Conservation (phyloP, 495 filamentous ascomycete genomes). For the Pyronema domesticum region DNA sequence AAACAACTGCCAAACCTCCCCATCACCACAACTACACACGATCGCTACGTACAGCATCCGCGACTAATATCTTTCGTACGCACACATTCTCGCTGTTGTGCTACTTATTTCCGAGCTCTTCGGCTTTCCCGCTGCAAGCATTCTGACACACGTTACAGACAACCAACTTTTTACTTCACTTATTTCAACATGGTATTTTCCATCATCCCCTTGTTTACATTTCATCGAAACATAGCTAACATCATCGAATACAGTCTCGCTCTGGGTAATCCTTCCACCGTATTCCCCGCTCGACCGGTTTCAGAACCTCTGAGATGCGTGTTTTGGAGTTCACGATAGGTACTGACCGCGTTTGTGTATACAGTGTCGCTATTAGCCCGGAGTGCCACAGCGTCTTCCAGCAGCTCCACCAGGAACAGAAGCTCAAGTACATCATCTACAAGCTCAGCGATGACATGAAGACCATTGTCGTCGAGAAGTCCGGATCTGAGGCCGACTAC, state of each 20-base stretch:
- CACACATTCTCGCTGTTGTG: no score
- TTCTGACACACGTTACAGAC: no score
- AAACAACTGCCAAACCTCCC: background rate
- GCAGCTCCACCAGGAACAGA: conserved; percentile 75
- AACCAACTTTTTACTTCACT: no score
- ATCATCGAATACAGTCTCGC: conserved; percentile 15
- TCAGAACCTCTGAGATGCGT: background rate
- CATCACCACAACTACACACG: background rate
- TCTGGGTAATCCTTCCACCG: conserved; percentile 16
- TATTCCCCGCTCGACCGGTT: background rate
- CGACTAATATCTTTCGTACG: no score
- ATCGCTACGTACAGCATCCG: no score
- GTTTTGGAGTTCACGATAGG: background rate
- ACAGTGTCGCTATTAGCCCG: conserved; percentile 56
- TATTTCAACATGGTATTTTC: conserved; percentile 11
- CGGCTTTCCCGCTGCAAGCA: no score
- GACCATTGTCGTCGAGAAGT: conserved; percentile 64
- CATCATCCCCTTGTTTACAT: background rate
- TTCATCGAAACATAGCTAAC: background rate
- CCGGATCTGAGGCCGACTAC: conserved; percentile 29
- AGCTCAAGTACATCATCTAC: conserved; percentile 90
- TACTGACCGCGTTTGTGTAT: background rate
- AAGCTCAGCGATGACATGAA: conserved; percentile 90
- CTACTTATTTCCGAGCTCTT: no score
- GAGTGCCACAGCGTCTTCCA: conserved; percentile 76